phyloP scores from a whole-genome alignment of 495 filamentous ascomycete species.

The Arthonia radiata region DNA sequence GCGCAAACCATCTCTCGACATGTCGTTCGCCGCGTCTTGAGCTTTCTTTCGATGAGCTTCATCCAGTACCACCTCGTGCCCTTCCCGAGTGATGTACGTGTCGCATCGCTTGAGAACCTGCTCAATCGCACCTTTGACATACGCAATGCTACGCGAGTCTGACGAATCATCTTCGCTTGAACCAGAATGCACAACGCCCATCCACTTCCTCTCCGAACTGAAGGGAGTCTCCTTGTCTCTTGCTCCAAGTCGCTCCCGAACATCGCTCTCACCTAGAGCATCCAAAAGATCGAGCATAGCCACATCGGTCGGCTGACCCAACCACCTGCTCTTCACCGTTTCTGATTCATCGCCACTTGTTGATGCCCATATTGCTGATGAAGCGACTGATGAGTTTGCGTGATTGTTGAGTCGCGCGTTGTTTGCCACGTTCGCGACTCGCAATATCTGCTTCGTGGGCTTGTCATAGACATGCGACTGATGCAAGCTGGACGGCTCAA shows the following conservation, averaged over 20 bases:
- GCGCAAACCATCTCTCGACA: constrained; percentile 77
- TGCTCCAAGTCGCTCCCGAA: constrained; percentile 56
- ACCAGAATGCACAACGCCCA: constrained; percentile 59
- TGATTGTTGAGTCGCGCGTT: constrained; percentile 50
- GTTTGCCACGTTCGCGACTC: constrained; percentile 89
- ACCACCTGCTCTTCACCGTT: constrained; percentile 60
- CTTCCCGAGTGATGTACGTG: constrained; percentile 69
- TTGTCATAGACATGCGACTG: too few species aligned
- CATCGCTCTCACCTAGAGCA: constrained; percentile 68
- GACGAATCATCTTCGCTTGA: constrained; percentile 32
- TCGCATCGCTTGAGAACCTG: constrained; percentile 67
- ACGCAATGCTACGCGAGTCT: too few species aligned
- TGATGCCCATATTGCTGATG: constrained; percentile 53
- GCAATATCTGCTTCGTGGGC: constrained; percentile 52
- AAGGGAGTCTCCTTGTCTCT: constrained; percentile 73
- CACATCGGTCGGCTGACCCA: constrained; percentile 91
- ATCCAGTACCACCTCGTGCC: constrained; percentile 69
- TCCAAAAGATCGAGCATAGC: constrained; percentile 84
- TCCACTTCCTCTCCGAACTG: constrained; percentile 95
- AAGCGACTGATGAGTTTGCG: constrained; percentile 34
- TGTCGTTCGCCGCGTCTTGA: constrained; percentile 57
- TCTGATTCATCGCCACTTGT: constrained; percentile 37
- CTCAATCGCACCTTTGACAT: constrained; percentile 88
- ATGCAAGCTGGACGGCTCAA: constrained; percentile 45
- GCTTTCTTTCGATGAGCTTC: constrained; percentile 47